phyloP scores from a whole-genome alignment of 1,284 basidiomycete genomes.

The Earliella scabrosa region DNA sequence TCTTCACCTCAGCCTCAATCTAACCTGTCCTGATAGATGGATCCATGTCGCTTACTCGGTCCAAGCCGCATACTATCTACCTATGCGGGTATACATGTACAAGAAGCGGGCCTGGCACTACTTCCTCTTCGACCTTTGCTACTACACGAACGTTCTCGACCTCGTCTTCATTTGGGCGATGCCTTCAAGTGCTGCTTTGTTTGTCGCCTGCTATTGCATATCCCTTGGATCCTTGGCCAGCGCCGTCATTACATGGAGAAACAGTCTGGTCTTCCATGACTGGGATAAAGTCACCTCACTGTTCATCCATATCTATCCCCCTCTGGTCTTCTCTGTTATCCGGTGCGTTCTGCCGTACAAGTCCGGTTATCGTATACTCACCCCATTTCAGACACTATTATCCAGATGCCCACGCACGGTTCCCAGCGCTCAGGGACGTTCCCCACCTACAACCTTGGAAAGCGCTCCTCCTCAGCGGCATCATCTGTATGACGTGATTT shows the following conservation, averaged over 20 bases:
- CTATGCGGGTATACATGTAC: slow-evolving; percentile 81
- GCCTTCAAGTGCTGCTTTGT: slow-evolving; percentile 73
- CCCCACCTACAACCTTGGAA: slow-evolving; percentile 64
- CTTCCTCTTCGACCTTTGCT: slow-evolving; percentile 93
- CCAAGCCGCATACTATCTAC: slow-evolving; percentile 78
- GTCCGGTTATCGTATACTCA: background rate
- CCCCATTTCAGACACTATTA: slow-evolving; percentile 73
- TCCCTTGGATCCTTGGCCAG: slow-evolving; percentile 90
- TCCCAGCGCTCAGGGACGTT: slow-evolving; percentile 78
- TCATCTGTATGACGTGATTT: slow-evolving; percentile 60
- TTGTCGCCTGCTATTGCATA: slow-evolving; percentile 87
- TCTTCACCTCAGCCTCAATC: too few species aligned
- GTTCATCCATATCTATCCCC: slow-evolving; percentile 90
- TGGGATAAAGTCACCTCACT: slow-evolving; percentile 91
- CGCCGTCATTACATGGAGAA: slow-evolving; percentile 95
- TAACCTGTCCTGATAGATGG: slow-evolving; percentile 58
- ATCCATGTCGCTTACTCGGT: slow-evolving; percentile 81
- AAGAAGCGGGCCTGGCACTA: slow-evolving; percentile 92
- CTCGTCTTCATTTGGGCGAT: slow-evolving; percentile 87
- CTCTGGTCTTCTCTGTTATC: slow-evolving; percentile 87
- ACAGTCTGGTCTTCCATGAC: slow-evolving; percentile 95
- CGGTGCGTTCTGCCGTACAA: slow-evolving; percentile 47
- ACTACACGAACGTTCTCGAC: slow-evolving; percentile 89
- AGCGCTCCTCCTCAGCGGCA: slow-evolving; percentile 70
- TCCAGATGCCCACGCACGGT: slow-evolving; percentile 72